phyloP scores from a whole-genome alignment of 257 asterid genomes.

The Plantago major region DNA sequence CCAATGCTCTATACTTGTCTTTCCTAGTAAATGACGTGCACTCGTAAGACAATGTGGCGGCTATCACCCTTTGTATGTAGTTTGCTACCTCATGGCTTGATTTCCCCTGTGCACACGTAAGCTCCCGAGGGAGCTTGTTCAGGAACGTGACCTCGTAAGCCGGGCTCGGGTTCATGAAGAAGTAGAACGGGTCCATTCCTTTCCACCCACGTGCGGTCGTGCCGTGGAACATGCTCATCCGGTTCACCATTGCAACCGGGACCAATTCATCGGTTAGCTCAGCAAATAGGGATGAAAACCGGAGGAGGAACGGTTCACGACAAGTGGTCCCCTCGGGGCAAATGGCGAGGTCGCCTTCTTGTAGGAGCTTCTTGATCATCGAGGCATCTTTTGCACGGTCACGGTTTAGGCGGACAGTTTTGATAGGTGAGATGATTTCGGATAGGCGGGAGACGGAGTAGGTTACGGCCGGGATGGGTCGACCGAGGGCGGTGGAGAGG shows the following conservation, averaged over 20 bases:
- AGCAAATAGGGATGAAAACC: constrained; percentile 44
- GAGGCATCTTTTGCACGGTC: constrained; percentile 43
- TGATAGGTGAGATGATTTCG: constrained; percentile 59
- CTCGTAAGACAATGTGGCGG: constrained; percentile 25
- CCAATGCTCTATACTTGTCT: constrained; percentile 32
- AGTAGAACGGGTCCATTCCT: constrained; percentile 36
- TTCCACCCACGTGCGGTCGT: constrained; percentile 54
- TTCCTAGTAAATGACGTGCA: constrained; percentile 35
- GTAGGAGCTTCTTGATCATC: constrained; percentile 29
- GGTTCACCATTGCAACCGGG: constrained; percentile 39
- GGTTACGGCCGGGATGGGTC: constrained; percentile 62
- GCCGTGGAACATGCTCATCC: constrained; percentile 48
- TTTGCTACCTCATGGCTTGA: constrained; percentile 43
- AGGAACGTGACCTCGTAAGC: constrained; percentile 31
- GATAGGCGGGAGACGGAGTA: constrained; percentile 70
- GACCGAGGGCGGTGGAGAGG: constrained; percentile 58
- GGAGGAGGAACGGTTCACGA: constrained; percentile 41
- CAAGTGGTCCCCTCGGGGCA: constrained; percentile 53
- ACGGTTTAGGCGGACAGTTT: constrained; percentile 48
- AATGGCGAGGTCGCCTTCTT: constrained; percentile 32
- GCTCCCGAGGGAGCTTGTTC: constrained; percentile 28
- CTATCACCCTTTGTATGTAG: constrained; percentile 30
- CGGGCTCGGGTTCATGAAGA: constrained; percentile 40
- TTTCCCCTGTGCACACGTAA: constrained; percentile 30
- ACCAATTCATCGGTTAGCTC: constrained; percentile 41